Conservation (phyloP, 1,139 yeast genomes). For the Candida tunisiensis region DNA sequence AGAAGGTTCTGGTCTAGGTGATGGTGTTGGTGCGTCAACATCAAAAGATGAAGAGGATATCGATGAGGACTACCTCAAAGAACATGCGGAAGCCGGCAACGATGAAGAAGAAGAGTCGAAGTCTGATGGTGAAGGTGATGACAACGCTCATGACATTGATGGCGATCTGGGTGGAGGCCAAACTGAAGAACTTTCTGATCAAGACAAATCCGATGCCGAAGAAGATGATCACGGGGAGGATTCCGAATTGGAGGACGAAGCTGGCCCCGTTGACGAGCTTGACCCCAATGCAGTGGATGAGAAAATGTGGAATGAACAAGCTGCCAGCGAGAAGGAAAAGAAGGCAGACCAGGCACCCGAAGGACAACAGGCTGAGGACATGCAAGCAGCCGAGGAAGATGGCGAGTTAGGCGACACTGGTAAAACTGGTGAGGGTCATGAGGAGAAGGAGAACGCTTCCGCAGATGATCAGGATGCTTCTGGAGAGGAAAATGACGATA, state of each 20-base stretch:
- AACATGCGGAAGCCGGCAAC: constrained; percentile 75
- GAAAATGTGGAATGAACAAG: constrained; percentile 91
- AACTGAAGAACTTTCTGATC: constrained; percentile 65
- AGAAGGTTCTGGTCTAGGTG: constrained; percentile 93
- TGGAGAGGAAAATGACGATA: constrained; percentile 39
- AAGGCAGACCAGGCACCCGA: constrained; percentile 67
- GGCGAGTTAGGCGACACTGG: too few relatives aligned
- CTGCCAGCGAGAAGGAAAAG: constrained; percentile 43
- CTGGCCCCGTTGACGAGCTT: constrained; percentile 76
- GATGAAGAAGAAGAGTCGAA: constrained; percentile 56
- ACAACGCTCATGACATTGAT: constrained; percentile 75
- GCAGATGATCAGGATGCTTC: constrained; percentile 37
- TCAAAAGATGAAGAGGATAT: constrained; percentile 68
- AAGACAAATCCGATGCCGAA: constrained; percentile 30
- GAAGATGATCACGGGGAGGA: constrained; percentile 39
- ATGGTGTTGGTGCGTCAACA: constrained; percentile 90
- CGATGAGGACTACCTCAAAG: constrained; percentile 80
- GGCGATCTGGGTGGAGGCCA: constrained; percentile 98
- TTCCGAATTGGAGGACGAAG: constrained; percentile 62
- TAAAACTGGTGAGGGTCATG: constrained; percentile 36
- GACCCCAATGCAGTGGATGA: constrained; percentile 96
- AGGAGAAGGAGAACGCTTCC: constrained; percentile 35
- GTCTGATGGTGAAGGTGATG: constrained; percentile 34
- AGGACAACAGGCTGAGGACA: constrained; percentile 38
- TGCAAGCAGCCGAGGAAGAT: constrained; percentile 69